Evolutionary conservation across 352 stramenopile genomes (phyloP), one percentile per base, ranked within the genome.

Genomic region (Hyphochytrium catenoides): DNA sequence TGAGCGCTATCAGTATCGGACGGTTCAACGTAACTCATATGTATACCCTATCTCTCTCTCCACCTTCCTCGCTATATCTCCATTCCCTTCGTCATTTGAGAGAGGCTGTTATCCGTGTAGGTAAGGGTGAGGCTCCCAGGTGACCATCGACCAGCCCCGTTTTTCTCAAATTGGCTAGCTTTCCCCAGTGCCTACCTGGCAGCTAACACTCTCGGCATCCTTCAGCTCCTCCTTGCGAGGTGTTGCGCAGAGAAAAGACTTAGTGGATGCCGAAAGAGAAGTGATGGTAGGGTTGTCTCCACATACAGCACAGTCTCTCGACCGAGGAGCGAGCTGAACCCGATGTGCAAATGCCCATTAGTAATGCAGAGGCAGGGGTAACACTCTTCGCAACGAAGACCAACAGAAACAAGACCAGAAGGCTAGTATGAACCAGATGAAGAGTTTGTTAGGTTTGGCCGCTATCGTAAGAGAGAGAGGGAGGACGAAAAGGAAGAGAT

Each of bases 371-470:
- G 8, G 8, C 11, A 29, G 11, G 26, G 5, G 25, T 22, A 1
- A 20, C 23, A 8, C 16, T 2, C 36, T 41, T n/a, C 57, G 59
- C 2, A 66, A 23, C 3, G 36, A 29, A 0, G 48, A n/a, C 49
- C 35, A 74, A 70, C 7, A 30, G 12, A 12, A 12, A 30, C 26
- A 30, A 12, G 12, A 15, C 15, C 12, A 30, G 15, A 12, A 12
- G 15, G 12, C 26, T 12, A 30, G 26, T 12, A 12, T 30, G 12
- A 15, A 12, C 15, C 15, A 30, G 26, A 30, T 30, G 15, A 12
- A 12, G 15, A 30, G 26, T 30, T 31, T 16, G 30, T 9, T 28
- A 8, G 9, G 0, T 4, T 24, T 16, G 31, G 11, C n/a, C 16
- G 17, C 14, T 6, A 7, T n/a, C n/a, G n/a, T n/a, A n/a, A n/a